Conservation (phyloP, 2,329 filamentous ascomycete genomes). For the Alternaria conjuncta region DNA sequence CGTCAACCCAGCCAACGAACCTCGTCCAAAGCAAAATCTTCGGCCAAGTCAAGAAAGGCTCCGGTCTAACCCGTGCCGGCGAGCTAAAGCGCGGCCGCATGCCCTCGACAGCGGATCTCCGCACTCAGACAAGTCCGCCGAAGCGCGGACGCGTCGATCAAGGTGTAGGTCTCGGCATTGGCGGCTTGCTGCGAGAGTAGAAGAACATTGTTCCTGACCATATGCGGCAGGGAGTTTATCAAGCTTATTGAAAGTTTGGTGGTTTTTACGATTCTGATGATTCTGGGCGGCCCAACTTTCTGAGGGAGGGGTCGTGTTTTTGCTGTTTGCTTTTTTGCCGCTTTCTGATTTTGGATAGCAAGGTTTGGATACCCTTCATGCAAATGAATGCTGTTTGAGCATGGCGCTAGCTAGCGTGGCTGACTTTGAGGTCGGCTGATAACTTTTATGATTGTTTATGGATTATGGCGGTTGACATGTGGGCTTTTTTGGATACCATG, state of each 20-base stretch:
- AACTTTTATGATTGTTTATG: neutral
- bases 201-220: conserved; percentile 29
- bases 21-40: conserved; percentile 68
- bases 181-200: conserved; percentile 43
- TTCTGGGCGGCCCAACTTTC: conserved; percentile 4
- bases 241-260: conserved; percentile 3
- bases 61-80: conserved; percentile 44
- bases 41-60: conserved; percentile 64
- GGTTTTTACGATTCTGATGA: conserved; percentile 20
- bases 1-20: conserved; percentile 36
- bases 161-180: conserved; percentile 64
- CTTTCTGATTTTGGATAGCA: conserved; percentile 1
- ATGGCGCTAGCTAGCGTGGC: conserved; percentile 4
- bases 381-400: conserved; percentile 1
- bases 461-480: neutral
- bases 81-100: conserved; percentile 42
- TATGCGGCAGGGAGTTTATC: conserved; percentile 15
- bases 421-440: conserved; percentile 1
- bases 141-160: conserved; percentile 61
- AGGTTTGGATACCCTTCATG: conserved; percentile 25
- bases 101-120: conserved; percentile 34
- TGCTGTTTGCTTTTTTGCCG: neutral
- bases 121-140: conserved; percentile 35
- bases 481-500: neutral
- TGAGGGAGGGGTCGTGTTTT: neutral